Percentiles rank a stretch among this genome's conserved stretches.
These are phyloP conservation scores for Suillus lakei DNA, from an alignment of 768 basidiomycete species.

Conservation along the genomic window DNA sequence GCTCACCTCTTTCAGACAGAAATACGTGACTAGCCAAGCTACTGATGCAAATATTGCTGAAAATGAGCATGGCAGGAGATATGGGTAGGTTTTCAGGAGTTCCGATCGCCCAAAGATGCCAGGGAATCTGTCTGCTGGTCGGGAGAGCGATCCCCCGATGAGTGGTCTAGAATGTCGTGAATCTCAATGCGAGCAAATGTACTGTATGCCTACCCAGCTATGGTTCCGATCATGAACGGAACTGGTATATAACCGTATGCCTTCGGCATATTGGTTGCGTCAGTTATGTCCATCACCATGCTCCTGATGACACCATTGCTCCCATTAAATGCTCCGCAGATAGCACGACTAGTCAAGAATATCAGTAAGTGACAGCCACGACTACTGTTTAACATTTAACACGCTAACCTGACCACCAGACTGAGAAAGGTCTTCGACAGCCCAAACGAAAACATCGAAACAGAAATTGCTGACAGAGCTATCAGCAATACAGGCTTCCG, in stretches of 20 bases:
- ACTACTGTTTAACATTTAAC: not conserved
- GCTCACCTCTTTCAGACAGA: not conserved
- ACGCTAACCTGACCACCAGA: constrained; percentile 43
- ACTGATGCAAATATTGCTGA: constrained; percentile 33
- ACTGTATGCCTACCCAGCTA: constrained; percentile 42
- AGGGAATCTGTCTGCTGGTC: constrained; percentile 71
- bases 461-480: constrained; percentile 47
- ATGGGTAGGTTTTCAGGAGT: constrained; percentile 71
- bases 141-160: constrained; percentile 67
- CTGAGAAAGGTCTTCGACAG: constrained; percentile 50
- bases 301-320: constrained; percentile 55
- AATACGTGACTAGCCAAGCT: not conserved
- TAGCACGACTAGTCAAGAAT: constrained; percentile 38
- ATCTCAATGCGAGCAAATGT: constrained; percentile 14
- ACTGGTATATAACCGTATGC: constrained; percentile 66
- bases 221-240: constrained; percentile 45
- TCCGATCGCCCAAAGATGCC: constrained; percentile 53
- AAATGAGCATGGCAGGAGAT: constrained; percentile 73
- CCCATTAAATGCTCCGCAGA: constrained; percentile 56
- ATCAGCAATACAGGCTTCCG: constrained; percentile 51
- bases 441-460: constrained; percentile 54
- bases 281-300: constrained; percentile 47
- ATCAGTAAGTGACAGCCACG: not conserved
- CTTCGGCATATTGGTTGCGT: constrained; percentile 31
- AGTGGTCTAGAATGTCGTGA: constrained; percentile 51